Evolutionary conservation across 2,329 filamentous ascomycete species (phyloP), one percentile per base, ranked within the genome.

Genomic region (Daldinia sp.): DNA sequence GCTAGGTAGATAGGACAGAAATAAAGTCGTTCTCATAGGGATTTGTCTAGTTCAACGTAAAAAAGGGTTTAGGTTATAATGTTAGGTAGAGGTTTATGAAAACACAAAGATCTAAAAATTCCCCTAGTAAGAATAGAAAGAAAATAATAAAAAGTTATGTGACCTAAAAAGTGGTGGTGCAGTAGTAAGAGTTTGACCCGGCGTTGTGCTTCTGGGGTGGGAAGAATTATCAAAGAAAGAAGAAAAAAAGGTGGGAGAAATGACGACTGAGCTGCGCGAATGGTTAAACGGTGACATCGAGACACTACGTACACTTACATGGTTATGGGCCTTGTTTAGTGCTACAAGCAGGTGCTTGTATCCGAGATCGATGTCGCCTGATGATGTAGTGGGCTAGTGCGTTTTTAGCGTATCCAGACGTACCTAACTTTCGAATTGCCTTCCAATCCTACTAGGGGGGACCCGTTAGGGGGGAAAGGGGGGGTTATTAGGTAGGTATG

Each of bases 311-410:
- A 67, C 50, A 61, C 60, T 59, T 69, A 69, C 60, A 69, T 46
- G 65, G 68, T 69, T 65, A 65, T 60, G 67, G 63, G 35, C 69
- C 63, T 69, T 56, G 53, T 60, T 60, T 69, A 65, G 59, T 58
- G 53, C 55, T 60, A 55, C 42, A 51, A 56, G 46, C 60, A 51
- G 12, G 53, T 64, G 58, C 68, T 57, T 66, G 63, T 65, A 67
- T 65, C 67, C 67, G 66, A 71, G 69, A 71, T 71, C 67, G 56
- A 69, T 69, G 66, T 65, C 66, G 66, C 69, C 69, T 67, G 69
- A 71, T 71, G 69, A 71, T 71, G 69, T 71, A 71, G 69, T 67
- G 65, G 59, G 69, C 42, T 69, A 69, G 60, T 41, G 57, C 48
- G 39, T 56, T 56, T 37, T 37, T 57, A 64, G 57, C 57, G 60